These are phyloP conservation scores for Inga laurina DNA, from an alignment of 306 rosid genomes.

Conservation along the genomic window DNA sequence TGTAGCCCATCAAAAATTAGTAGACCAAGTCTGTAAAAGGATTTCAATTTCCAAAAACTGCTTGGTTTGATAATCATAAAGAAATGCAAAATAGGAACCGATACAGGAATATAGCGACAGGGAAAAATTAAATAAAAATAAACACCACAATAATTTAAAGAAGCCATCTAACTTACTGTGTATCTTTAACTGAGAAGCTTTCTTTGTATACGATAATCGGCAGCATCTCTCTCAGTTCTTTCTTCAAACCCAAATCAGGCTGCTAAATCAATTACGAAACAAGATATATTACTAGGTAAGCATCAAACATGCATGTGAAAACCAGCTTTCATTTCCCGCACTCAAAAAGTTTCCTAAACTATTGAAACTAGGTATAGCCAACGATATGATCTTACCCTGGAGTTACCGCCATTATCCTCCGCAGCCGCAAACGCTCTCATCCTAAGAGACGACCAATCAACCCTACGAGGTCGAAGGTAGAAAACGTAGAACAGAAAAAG, in stretches of 20 bases:
- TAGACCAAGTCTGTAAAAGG: not conserved
- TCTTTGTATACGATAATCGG: constrained; percentile 73
- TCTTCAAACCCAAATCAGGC: constrained; percentile 65
- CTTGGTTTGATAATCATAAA: not conserved
- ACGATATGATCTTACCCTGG: constrained; percentile 39
- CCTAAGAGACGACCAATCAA: constrained; percentile 59
- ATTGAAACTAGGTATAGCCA: not conserved
- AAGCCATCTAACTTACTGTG: constrained; percentile 60
- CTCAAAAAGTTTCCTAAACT: not conserved
- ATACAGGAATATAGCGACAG: not conserved
- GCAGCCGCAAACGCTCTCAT: constrained; percentile 37
- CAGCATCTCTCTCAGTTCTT: constrained; percentile 82
- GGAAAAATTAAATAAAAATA: not conserved
- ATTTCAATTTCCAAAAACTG: not conserved
- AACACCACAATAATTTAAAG: not conserved
- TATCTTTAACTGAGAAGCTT: constrained; percentile 80
- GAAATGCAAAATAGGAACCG: not conserved
- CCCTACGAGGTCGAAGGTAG: constrained; percentile 73
- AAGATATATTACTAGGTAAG: not conserved
- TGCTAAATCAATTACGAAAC: constrained; percentile 23
- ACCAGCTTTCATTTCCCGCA: not conserved
- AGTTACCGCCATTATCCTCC: constrained; percentile 16
- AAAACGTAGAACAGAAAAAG: constrained; percentile 69
- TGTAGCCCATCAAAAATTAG: not conserved
- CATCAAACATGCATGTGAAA: not conserved